Evolutionary conservation across 2,329 filamentous ascomycete genomes (phyloP).

Genomic region (Phaeomoniella chlamydospora): DNA sequence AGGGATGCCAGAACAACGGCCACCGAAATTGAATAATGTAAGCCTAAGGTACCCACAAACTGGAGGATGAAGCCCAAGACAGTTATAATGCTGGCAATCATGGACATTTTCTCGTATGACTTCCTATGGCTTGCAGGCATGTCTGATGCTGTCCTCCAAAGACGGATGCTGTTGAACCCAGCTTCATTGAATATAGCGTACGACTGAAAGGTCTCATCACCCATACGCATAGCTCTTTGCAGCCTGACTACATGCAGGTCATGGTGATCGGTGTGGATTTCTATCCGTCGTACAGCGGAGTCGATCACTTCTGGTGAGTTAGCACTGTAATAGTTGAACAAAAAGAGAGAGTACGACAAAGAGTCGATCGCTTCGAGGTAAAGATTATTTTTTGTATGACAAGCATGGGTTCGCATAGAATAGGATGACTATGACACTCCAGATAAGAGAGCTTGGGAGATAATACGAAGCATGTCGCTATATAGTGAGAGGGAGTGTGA

Average conservation of each 20-base stretch:
- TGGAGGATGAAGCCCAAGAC: conserved; percentile 1
- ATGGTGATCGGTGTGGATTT: not conserved
- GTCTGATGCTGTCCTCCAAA: not conserved
- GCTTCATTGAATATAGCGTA: not conserved
- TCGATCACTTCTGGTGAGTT: not conserved
- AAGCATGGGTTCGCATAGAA: no score
- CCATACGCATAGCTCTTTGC: not conserved
- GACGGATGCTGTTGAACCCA: not conserved
- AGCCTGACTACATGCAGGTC: not conserved
- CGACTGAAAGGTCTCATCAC: not conserved
- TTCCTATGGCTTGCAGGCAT: not conserved
- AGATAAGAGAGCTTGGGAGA: no score
- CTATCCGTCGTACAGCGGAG: not conserved
- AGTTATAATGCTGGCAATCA: not conserved
- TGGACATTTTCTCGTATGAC: not conserved
- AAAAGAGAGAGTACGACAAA: no score
- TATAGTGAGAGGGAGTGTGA: no score
- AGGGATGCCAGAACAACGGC: not conserved
- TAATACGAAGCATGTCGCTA: no score
- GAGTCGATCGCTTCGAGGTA: no score
- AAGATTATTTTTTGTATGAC: no score
- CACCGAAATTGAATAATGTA: conserved; percentile 1
- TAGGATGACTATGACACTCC: no score
- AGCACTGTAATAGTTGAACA: no score
- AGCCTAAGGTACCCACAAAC: not conserved